A percentile compares a stretch with the other conserved stretches of the same genome.
These are phyloP conservation scores for Rhizomucor pusillus DNA, from an alignment of 371 early-diverging fungal genomes.

Conservation along the genomic window DNA sequence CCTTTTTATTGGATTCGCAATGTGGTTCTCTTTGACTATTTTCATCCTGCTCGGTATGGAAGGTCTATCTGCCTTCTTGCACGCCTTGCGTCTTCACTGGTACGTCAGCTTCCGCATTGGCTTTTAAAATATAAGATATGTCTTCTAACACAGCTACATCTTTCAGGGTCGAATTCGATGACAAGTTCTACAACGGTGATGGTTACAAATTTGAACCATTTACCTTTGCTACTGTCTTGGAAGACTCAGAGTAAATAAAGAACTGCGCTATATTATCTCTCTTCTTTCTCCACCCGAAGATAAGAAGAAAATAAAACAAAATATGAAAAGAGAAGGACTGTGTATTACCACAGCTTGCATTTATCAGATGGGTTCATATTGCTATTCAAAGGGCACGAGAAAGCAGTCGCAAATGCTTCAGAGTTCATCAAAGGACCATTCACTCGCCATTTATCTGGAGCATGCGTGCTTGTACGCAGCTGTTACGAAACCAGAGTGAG, in stretches of 20 bases:
- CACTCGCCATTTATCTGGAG: conserved; percentile 63
- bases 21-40: conserved; percentile 88
- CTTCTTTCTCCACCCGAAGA: too few relatives aligned
- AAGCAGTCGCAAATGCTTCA: conserved; percentile 61
- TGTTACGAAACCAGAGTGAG: conserved; percentile 7
- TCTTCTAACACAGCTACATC: conserved; percentile 1
- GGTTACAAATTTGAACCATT: conserved; percentile 52
- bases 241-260: conserved; percentile 1
- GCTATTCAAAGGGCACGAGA: conserved; percentile 52
- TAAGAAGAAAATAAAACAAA: too few relatives aligned
- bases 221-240: conserved; percentile 30
- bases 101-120: too few relatives aligned
- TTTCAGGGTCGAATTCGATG: conserved; percentile 95
- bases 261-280: too few relatives aligned
- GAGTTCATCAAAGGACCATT: conserved; percentile 69
- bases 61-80: conserved; percentile 98
- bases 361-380: conserved; percentile 60
- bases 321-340: too few relatives aligned
- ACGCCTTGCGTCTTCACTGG: conserved; percentile 99
- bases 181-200: conserved; percentile 89
- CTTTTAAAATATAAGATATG: too few relatives aligned
- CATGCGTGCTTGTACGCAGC: conserved; percentile 46
- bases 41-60: conserved; percentile 95
- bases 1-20: conserved; percentile 68
- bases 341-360: conserved; percentile 47